Evolutionary conservation across 345 rosid genomes (phyloP).

Genomic region (Erysimum cheiranthoides): DNA sequence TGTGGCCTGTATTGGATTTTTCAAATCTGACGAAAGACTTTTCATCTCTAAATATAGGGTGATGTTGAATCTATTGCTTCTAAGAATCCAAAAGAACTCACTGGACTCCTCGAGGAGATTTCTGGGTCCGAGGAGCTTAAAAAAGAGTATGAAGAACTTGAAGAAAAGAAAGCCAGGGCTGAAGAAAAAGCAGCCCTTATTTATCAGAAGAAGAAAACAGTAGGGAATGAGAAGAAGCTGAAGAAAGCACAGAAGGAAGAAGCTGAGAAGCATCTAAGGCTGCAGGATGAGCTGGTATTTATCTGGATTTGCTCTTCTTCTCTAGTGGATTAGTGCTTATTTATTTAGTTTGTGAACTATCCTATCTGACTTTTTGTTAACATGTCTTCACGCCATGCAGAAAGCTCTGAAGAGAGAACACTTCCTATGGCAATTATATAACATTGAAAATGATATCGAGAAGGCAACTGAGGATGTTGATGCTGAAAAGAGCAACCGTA

Average conservation of each 20-base stretch:
- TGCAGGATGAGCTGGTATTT: slow-evolving; percentile 90
- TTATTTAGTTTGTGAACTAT: slow-evolving; percentile 17
- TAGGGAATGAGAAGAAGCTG: slow-evolving; percentile 87
- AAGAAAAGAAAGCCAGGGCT: slow-evolving; percentile 77
- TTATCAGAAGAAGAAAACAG: slow-evolving; percentile 83
- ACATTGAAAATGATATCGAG: slow-evolving; percentile 71
- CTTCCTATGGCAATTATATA: slow-evolving; percentile 84
- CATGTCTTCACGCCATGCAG: slow-evolving; percentile 52
- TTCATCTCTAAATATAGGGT: slow-evolving; percentile 57
- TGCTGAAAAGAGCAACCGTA: slow-evolving; percentile 63
- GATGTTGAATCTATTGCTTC: slow-evolving; percentile 99
- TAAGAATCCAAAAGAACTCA: slow-evolving; percentile 92
- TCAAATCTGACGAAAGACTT: neutral
- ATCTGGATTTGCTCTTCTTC: slow-evolving; percentile 1
- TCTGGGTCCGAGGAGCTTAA: slow-evolving; percentile 96
- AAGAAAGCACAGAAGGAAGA: slow-evolving; percentile 99
- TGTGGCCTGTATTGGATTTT: neutral
- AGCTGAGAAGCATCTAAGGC: slow-evolving; percentile 88
- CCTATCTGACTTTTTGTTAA: neutral
- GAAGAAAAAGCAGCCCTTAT: slow-evolving; percentile 83
- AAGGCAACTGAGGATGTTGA: slow-evolving; percentile 69
- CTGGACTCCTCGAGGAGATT: slow-evolving; percentile 88
- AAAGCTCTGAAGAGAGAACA: slow-evolving; percentile 85
- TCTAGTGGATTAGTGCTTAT: slow-evolving; percentile 9
- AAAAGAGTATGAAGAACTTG: slow-evolving; percentile 85